Evolutionary conservation across 768 basidiomycete genomes (phyloP).

Genomic region (Boletus sensibilis): DNA sequence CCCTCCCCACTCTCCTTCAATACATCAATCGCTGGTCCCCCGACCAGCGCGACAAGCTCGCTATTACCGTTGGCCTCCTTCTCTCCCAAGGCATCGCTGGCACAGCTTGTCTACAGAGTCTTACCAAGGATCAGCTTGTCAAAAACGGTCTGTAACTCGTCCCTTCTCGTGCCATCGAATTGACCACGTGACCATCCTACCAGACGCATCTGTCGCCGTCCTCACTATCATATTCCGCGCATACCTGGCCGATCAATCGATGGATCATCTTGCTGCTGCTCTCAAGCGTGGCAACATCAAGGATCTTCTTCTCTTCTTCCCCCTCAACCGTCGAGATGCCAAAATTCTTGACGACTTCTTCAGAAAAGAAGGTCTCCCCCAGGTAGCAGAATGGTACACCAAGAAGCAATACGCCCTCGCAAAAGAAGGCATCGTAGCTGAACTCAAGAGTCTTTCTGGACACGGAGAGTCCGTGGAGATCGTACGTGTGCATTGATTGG

Average conservation of each 20-base stretch:
- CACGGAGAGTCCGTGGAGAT: conserved; percentile 66
- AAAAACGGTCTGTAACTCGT: conserved; percentile 70
- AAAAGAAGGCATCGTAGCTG: conserved; percentile 71
- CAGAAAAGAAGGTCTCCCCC: conserved; percentile 70
- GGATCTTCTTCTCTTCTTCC: conserved; percentile 87
- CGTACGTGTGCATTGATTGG: conserved; percentile 41
- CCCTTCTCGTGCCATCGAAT: not conserved
- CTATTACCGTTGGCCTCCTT: conserved; percentile 77
- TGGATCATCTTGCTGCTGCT: conserved; percentile 84
- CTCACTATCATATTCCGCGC: conserved; percentile 78
- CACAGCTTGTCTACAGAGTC: conserved; percentile 71
- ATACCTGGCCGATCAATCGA: conserved; percentile 77
- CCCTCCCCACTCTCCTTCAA: conserved; percentile 83
- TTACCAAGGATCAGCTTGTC: conserved; percentile 92
- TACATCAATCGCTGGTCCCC: conserved; percentile 84
- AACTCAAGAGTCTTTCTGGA: conserved; percentile 68
- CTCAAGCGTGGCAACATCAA: conserved; percentile 84
- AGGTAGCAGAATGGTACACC: conserved; percentile 91
- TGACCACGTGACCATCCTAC: conserved; percentile 10
- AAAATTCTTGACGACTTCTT: conserved; percentile 83
- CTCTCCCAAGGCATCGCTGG: conserved; percentile 81
- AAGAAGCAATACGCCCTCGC: conserved; percentile 85
- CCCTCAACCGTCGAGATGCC: conserved; percentile 72
- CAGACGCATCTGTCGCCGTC: conserved; percentile 77
- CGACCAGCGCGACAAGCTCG: conserved; percentile 78